Evolutionary conservation across 106 monocot genomes (phyloP).

Genomic region (Dendrobium chrysotoxum): DNA sequence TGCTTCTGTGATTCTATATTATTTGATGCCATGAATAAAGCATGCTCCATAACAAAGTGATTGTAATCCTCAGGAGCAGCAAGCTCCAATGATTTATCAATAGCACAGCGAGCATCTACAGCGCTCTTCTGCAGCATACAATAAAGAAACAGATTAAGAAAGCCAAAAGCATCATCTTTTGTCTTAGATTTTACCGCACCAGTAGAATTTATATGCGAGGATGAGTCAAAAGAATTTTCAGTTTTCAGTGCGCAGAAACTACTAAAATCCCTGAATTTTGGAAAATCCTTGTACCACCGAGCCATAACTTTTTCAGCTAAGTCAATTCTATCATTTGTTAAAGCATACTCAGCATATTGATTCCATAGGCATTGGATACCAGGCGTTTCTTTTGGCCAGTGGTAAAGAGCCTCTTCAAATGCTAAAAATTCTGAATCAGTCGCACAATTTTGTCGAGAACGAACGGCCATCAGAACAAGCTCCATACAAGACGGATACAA

Average conservation of each 20-base stretch:
- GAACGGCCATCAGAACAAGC: constrained; percentile 44
- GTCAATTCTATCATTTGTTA: constrained; percentile 27
- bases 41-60: constrained; percentile 69
- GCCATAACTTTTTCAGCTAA: constrained; percentile 38
- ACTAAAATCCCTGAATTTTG: constrained; percentile 2
- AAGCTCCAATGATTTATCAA: constrained; percentile 55
- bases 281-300: constrained; percentile 46
- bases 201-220: no score
- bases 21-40: constrained; percentile 22
- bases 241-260: neutral
- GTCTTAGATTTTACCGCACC: neutral
- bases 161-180: constrained; percentile 40
- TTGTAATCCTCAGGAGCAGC: constrained; percentile 35
- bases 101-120: constrained; percentile 33
- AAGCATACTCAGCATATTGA: constrained; percentile 49
- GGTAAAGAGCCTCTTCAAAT: constrained; percentile 47
- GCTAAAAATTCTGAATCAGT: constrained; percentile 17
- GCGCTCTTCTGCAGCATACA: constrained; percentile 34
- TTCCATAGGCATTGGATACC: constrained; percentile 87
- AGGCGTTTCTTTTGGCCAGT: constrained; percentile 49
- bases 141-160: constrained; percentile 57
- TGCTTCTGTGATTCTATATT: neutral
- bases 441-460: constrained; percentile 16
- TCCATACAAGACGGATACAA: constrained; percentile 63
- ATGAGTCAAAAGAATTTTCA: neutral